These are phyloP conservation scores for Coemansia sp. DNA, from an alignment of 192 early-diverging fungal species.

Conservation along the genomic window DNA sequence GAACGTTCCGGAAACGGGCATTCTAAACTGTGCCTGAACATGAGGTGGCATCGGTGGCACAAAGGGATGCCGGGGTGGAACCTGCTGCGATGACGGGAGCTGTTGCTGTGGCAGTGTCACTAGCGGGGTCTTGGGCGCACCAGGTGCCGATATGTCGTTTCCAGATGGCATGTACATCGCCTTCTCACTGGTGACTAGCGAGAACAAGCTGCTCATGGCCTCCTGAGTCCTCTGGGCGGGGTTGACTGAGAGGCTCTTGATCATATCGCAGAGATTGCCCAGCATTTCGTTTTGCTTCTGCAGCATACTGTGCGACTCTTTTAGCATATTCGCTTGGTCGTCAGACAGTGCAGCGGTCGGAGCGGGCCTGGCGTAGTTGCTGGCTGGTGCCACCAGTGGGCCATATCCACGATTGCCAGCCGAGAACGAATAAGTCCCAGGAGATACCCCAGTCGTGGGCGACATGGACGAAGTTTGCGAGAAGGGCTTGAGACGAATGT, in stretches of 20 bases:
- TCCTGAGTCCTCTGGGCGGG: constrained; percentile 27
- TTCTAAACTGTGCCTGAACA: neutral
- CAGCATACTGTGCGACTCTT: constrained; percentile 49
- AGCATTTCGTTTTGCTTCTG: constrained; percentile 31
- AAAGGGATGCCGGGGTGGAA: neutral
- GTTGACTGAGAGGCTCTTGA: constrained; percentile 22
- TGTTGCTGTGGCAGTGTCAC: constrained; percentile 5
- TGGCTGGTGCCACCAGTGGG: neutral
- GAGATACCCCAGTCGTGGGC: neutral
- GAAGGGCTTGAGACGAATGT: constrained; percentile 42
- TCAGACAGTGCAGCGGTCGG: constrained; percentile 14
- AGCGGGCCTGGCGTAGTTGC: neutral
- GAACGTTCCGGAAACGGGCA: neutral
- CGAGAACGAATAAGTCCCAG: neutral
- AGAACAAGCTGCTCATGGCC: constrained; percentile 38
- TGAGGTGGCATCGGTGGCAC: neutral
- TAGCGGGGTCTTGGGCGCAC: neutral
- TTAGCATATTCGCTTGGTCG: constrained; percentile 41
- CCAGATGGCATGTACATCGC: neutral
- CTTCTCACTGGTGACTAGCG: constrained; percentile 20
- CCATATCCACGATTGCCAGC: neutral
- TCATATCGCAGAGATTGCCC: constrained; percentile 20
- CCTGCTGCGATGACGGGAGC: neutral
- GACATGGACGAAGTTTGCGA: constrained; percentile 6
- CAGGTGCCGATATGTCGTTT: neutral